Evolutionary conservation across 345 rosid species (phyloP).

Genomic region (Noccaea bulbosa): DNA sequence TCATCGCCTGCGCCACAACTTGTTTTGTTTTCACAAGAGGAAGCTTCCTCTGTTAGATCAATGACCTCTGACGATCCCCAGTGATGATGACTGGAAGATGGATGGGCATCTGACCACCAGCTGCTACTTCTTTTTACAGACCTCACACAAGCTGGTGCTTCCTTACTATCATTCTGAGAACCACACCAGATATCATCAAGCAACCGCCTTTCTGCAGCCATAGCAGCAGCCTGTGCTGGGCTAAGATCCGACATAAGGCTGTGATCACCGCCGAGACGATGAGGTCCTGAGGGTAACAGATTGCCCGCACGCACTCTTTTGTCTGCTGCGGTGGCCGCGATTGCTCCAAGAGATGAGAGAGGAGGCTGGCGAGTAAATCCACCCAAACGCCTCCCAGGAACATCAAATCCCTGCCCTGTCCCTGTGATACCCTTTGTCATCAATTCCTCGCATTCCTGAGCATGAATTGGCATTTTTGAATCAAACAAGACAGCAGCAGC

Average conservation of each 20-base stretch:
- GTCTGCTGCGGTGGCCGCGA: conserved; percentile 72
- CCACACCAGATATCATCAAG: conserved; percentile 92
- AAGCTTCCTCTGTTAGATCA: conserved; percentile 44
- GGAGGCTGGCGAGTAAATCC: conserved; percentile 77
- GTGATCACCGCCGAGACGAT: conserved; percentile 82
- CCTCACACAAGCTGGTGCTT: conserved; percentile 9
- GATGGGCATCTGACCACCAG: conserved; percentile 39
- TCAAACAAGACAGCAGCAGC: background rate
- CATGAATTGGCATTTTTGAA: background rate
- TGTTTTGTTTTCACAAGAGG: conserved; percentile 53
- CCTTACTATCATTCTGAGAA: conserved; percentile 52
- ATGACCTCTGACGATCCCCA: conserved; percentile 43
- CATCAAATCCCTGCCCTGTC: conserved; percentile 75
- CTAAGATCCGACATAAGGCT: conserved; percentile 76
- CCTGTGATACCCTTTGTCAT: conserved; percentile 74
- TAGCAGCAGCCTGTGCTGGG: conserved; percentile 92
- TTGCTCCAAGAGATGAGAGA: conserved; percentile 58
- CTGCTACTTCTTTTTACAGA: conserved; percentile 27
- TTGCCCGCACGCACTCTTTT: conserved; percentile 65
- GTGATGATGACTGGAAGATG: conserved; percentile 33
- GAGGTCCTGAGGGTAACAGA: conserved; percentile 76
- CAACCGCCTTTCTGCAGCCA: conserved; percentile 94
- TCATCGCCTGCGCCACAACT: conserved; percentile 37
- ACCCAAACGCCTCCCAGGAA: conserved; percentile 78
- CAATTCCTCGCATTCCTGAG: conserved; percentile 92